Evolutionary conservation across 257 asterid species (phyloP), one percentile per base, ranked within the genome.

Genomic region (Jacaranda copaia): DNA sequence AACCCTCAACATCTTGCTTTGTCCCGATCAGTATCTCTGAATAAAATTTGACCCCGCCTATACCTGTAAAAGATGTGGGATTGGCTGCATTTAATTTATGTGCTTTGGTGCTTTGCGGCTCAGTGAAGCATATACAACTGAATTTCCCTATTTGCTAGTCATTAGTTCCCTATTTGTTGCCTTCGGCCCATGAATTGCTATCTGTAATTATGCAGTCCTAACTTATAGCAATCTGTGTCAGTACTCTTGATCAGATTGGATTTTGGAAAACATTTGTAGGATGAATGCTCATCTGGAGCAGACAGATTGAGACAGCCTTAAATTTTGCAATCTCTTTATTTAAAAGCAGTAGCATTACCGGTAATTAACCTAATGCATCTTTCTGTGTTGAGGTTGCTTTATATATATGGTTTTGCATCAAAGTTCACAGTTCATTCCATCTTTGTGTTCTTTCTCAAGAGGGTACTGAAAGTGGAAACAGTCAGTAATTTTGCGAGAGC

Each of bases 11-110:
- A 36, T 70, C 40, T 72, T 42, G 57, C 43, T 62, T 42, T 36
- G 56, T 20, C 68, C 11, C 13, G 57, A 63, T 64, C 65, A 6
- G 10, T 69, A 15, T 56, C 19, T 57, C 70, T 8, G 20, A 2
- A 49, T 36, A 58, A 48, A 68, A 48, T 16, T 35, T 69, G 39
- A 13, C 45, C 38, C 70, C 32, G 2, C 32, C 32, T 25, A 46
- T 59, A 40, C 49, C n/a, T 14, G 32, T 66, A 46, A 59, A 73
- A 59, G 78, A 70, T 70, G 79, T 58, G 45, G 51, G 69, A 36
- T 81, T 45, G 65, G 48, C 57, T 9, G 59, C 74, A 53, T 56
- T 25, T 68, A 46, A 46, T 72, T 42, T 75, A 83, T 52, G 56
- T 40, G 38, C 61, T 43, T 75, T 45, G 76, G 75, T 75, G 51